Percentiles rank a stretch among this genome's conserved stretches.
Conservation (phyloP, 345 rosid species). For the Reutealis trisperma region DNA sequence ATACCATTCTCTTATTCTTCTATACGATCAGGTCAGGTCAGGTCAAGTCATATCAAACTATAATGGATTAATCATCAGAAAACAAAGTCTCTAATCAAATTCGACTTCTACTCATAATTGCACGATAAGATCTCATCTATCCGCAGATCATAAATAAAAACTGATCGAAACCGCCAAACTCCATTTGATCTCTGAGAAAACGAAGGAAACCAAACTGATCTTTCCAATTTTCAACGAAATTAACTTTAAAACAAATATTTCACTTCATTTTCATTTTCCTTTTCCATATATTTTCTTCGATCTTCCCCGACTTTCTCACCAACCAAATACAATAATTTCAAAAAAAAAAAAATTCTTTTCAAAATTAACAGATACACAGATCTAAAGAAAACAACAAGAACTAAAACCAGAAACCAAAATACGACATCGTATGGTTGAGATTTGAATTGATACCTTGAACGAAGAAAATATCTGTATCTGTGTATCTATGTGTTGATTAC, state of each 20-base stretch:
- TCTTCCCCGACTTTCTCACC: not conserved
- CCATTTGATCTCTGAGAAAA: not conserved
- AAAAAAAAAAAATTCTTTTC: not conserved
- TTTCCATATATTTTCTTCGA: not conserved
- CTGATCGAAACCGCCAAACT: not conserved
- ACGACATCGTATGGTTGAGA: not conserved
- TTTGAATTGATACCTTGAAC: constrained; percentile 16
- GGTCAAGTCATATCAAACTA: not conserved
- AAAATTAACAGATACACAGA: not conserved
- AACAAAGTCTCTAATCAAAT: not conserved
- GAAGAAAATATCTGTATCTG: constrained; percentile 15
- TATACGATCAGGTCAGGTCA: not conserved
- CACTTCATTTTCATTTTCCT: not conserved
- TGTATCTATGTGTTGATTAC: not conserved
- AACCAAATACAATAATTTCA: not conserved
- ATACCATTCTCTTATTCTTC: not conserved
- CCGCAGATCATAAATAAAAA: not conserved
- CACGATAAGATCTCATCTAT: not conserved
- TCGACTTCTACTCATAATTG: not conserved
- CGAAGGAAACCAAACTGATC: not conserved
- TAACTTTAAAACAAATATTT: not conserved
- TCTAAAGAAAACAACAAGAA: not conserved
- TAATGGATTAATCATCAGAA: not conserved
- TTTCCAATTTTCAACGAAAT: not conserved
- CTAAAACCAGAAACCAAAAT: not conserved